Percentiles rank a stretch among this genome's conserved stretches.
These are phyloP conservation scores for Phragmites australis DNA, from an alignment of 176 grass and related monocot species.

Conservation along the genomic window DNA sequence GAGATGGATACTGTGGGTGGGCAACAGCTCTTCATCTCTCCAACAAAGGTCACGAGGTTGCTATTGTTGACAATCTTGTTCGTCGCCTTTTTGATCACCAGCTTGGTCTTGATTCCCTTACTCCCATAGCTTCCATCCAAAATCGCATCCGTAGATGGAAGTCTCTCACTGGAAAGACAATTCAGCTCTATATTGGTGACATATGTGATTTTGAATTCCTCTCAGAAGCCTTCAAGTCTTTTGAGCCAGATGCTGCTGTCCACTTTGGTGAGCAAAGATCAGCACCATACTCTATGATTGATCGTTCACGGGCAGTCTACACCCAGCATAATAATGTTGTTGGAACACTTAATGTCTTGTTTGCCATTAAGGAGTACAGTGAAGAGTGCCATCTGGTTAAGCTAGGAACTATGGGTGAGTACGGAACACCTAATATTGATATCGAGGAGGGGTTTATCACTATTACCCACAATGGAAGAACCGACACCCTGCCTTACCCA, in stretches of 20 bases:
- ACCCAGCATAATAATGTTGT: conserved; percentile 97
- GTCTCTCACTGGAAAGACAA: conserved; percentile 65
- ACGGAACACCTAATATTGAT: conserved; percentile 97
- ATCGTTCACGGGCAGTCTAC: conserved; percentile 83
- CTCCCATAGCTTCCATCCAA: conserved; percentile 86
- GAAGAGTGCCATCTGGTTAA: conserved; percentile 91
- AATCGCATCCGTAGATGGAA: conserved; percentile 86
- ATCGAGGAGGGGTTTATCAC: conserved; percentile 94
- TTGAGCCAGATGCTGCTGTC: conserved; percentile 86
- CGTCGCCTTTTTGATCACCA: conserved; percentile 92
- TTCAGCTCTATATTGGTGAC: conserved; percentile 84
- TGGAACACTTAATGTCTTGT: conserved; percentile 93
- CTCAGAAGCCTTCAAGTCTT: conserved; percentile 86
- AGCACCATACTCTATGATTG: conserved; percentile 96
- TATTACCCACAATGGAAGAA: conserved; percentile 91
- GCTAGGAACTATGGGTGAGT: conserved; percentile 97
- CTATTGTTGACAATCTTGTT: conserved; percentile 86
- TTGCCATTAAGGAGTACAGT: conserved; percentile 84
- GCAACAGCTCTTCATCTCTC: conserved; percentile 92
- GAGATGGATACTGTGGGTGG: conserved; percentile 98
- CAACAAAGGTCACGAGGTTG: conserved; percentile 94
- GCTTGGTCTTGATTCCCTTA: conserved; percentile 85
- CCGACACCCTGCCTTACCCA: conserved; percentile 88
- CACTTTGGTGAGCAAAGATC: conserved; percentile 97
- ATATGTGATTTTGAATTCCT: conserved; percentile 98